Evolutionary conservation across 345 rosid genomes (phyloP).

Genomic region (Hirschfeldia incana): DNA sequence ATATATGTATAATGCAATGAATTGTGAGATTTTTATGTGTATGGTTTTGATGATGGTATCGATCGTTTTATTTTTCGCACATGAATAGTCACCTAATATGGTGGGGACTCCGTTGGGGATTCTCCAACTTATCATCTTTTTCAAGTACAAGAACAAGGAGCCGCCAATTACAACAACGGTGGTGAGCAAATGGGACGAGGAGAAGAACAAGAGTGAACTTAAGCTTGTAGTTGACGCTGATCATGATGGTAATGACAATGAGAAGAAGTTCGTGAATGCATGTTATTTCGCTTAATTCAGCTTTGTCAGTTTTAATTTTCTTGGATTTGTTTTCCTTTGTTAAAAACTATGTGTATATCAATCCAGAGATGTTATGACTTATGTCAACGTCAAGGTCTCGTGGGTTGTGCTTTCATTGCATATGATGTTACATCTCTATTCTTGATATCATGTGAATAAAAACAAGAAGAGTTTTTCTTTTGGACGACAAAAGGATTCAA

Average conservation of each 20-base stretch:
- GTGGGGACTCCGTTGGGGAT: constrained; percentile 69
- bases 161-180: constrained; percentile 37
- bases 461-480: background rate
- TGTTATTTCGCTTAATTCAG: constrained; percentile 9
- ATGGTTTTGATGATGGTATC: background rate
- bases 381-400: constrained; percentile 1
- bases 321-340: background rate
- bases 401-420: constrained; percentile 12
- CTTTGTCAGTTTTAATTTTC: background rate
- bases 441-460: constrained; percentile 16
- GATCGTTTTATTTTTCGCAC: background rate
- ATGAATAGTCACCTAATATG: constrained; percentile 68
- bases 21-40: background rate
- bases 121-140: constrained; percentile 64
- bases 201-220: constrained; percentile 36
- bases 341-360: background rate
- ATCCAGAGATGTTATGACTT: background rate
- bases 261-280: constrained; percentile 33
- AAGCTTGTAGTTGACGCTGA: constrained; percentile 33
- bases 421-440: constrained; percentile 9
- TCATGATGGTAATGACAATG: constrained; percentile 22
- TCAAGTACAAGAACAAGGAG: constrained; percentile 62
- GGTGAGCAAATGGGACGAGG: constrained; percentile 48
- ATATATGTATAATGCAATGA: background rate
- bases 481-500: background rate